Percentiles rank a stretch among this genome's conserved stretches.
phyloP scores from a whole-genome alignment of 495 filamentous ascomycete species.

The Ramalina peruviana region DNA sequence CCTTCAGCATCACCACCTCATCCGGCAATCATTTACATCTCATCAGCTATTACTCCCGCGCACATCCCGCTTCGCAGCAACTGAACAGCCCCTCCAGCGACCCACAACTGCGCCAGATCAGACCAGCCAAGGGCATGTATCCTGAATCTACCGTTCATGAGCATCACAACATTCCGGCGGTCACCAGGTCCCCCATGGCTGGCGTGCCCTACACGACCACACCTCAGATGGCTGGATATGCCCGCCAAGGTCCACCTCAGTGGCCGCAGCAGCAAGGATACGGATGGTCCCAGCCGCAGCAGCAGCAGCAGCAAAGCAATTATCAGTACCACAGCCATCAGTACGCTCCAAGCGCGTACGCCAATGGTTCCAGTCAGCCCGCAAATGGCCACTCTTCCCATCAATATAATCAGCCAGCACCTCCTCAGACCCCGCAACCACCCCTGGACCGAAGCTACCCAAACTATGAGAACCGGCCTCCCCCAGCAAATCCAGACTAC shows the following conservation, averaged over 20 bases:
- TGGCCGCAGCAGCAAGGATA: constrained; percentile 38
- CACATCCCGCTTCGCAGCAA: constrained; percentile 48
- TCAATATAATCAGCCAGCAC: constrained; percentile 10
- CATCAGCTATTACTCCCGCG: constrained; percentile 89
- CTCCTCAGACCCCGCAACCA: constrained; percentile 9
- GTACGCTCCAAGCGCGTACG: constrained; percentile 6
- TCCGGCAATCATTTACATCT: constrained; percentile 83
- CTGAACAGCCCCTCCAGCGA: constrained; percentile 71
- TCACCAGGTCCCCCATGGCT: constrained; percentile 48
- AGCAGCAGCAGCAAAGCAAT: constrained; percentile 2
- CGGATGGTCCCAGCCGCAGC: constrained; percentile 47
- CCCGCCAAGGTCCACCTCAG: constrained; percentile 31
- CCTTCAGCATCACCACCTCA: constrained; percentile 94
- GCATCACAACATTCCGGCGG: constrained; percentile 50
- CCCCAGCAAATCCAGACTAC: constrained; percentile 1
- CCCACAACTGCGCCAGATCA: constrained; percentile 64
- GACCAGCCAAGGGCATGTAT: constrained; percentile 83
- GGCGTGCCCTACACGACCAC: constrained; percentile 38
- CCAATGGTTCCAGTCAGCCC: constrained; percentile 3
- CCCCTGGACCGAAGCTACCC: constrained; percentile 3
- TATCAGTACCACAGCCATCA: constrained; percentile 12
- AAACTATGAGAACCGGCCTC: constrained; percentile 8
- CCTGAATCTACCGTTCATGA: constrained; percentile 94
- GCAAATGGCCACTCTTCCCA: constrained; percentile 15
- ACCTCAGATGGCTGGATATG: constrained; percentile 36